Conservation (phyloP, 495 filamentous ascomycete species). For the Podospora didyma region DNA sequence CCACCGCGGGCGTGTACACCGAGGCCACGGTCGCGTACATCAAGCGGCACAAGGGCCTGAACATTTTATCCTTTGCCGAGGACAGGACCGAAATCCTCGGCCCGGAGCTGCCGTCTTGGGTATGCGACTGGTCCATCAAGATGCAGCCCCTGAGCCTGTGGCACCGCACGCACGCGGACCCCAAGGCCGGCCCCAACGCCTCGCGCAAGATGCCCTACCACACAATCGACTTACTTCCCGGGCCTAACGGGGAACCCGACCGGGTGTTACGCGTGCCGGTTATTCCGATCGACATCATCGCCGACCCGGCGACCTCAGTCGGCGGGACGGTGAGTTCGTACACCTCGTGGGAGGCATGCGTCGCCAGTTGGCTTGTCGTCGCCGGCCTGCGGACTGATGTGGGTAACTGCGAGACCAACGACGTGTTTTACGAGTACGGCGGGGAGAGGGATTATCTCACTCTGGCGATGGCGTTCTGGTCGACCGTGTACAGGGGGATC, state of each 20-base stretch:
- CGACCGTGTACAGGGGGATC: neutral
- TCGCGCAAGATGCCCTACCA: neutral
- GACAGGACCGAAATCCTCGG: neutral
- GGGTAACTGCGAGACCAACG: neutral
- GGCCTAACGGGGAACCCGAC: neutral
- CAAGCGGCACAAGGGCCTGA: neutral
- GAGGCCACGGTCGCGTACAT: neutral
- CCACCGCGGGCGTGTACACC: neutral
- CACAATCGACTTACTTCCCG: neutral
- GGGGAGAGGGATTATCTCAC: neutral
- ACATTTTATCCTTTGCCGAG: neutral
- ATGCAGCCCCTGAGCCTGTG: neutral
- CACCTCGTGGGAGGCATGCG: neutral
- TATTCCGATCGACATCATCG: neutral
- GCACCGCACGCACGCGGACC: neutral
- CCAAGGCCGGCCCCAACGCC: neutral
- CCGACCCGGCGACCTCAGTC: neutral
- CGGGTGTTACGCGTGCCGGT: neutral
- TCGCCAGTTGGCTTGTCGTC: neutral
- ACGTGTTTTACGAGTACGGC: neutral
- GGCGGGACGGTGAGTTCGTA: neutral
- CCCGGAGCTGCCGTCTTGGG: neutral
- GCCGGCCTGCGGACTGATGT: neutral
- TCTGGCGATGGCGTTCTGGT: neutral
- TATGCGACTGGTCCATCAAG: constrained; percentile 1